phyloP scores from a whole-genome alignment of 192 early-diverging fungal species.

The Linnemannia exigua region DNA sequence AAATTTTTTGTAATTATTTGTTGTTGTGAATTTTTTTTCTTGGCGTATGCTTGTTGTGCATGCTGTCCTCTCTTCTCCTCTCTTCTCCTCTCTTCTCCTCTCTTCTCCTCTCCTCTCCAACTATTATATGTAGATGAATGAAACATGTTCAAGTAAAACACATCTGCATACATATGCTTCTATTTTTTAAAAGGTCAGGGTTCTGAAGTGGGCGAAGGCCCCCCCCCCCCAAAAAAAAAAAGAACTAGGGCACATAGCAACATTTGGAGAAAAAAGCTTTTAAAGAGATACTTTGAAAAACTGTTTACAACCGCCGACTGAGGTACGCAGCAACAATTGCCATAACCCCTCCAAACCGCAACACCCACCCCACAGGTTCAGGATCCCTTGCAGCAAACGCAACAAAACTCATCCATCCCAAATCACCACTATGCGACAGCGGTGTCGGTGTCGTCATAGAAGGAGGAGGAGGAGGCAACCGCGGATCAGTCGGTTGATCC shows the following conservation, averaged over 20 bases:
- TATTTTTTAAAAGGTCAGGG: too few species aligned
- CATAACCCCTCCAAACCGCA: constrained; percentile 80
- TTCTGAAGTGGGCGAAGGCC: too few species aligned
- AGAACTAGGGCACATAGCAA: too few species aligned
- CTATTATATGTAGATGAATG: too few species aligned
- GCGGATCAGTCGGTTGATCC: constrained; percentile 54
- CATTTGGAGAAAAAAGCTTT: too few species aligned
- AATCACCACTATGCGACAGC: not conserved
- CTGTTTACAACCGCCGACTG: constrained; percentile 14
- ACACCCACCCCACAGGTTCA: constrained; percentile 74
- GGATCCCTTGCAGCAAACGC: constrained; percentile 2
- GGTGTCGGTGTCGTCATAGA: constrained; percentile 15
- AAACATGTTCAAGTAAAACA: too few species aligned
- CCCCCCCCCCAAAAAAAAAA: too few species aligned
- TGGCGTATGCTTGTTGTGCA: too few species aligned
- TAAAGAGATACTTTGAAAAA: too few species aligned
- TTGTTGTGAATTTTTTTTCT: not conserved
- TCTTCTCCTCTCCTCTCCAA: too few species aligned
- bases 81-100: not conserved
- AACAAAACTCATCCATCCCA: not conserved
- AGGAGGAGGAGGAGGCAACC: constrained; percentile 24
- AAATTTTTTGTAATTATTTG: not conserved
- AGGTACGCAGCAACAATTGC: constrained; percentile 74
- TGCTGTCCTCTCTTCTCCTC: too few species aligned
- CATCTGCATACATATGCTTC: too few species aligned